Conservation (phyloP, 2,329 filamentous ascomycete species). For the Ascomycota sp. region DNA sequence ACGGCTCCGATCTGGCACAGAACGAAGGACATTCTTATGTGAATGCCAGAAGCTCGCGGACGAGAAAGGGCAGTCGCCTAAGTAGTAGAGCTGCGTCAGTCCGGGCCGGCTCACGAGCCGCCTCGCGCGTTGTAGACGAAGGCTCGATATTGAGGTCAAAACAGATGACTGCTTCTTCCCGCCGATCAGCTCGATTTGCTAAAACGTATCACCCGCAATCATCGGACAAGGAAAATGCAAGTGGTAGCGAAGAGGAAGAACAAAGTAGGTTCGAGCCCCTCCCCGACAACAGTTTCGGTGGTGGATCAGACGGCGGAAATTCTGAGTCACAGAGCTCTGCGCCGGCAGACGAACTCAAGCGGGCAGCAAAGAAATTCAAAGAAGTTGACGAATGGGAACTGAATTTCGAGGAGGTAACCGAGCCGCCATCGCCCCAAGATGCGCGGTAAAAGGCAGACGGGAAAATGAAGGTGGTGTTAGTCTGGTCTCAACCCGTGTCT, state of each 20-base stretch:
- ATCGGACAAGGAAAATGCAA: conserved; percentile 39
- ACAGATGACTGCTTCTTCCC: conserved; percentile 6
- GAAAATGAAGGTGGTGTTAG: too few relatives aligned
- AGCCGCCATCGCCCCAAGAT: conserved; percentile 31
- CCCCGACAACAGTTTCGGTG: conserved; percentile 24
- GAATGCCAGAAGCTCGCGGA: conserved; percentile 14
- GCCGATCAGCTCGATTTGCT: conserved; percentile 8
- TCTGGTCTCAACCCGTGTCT: too few relatives aligned
- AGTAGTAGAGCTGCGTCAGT: conserved; percentile 9
- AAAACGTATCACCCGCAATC: conserved; percentile 27
- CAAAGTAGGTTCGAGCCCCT: conserved; percentile 20
- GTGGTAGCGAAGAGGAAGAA: conserved; percentile 15
- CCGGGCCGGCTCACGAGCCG: conserved; percentile 7
- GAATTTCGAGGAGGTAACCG: conserved; percentile 42
- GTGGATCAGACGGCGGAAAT: conserved; percentile 9
- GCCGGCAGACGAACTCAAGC: conserved; percentile 33
- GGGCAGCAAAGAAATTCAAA: conserved; percentile 40
- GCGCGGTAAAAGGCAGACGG: conserved; percentile 17
- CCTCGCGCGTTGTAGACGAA: conserved; percentile 2
- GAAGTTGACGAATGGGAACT: conserved; percentile 51
- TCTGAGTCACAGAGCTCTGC: conserved; percentile 14
- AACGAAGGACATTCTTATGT: conserved; percentile 35
- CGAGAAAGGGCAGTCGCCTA: conserved; percentile 12
- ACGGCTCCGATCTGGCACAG: conserved; percentile 24
- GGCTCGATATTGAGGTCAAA: conserved; percentile 7